These are phyloP conservation scores for Sporothrix globosa DNA, from an alignment of 2,329 filamentous ascomycete genomes.

Conservation along the genomic window DNA sequence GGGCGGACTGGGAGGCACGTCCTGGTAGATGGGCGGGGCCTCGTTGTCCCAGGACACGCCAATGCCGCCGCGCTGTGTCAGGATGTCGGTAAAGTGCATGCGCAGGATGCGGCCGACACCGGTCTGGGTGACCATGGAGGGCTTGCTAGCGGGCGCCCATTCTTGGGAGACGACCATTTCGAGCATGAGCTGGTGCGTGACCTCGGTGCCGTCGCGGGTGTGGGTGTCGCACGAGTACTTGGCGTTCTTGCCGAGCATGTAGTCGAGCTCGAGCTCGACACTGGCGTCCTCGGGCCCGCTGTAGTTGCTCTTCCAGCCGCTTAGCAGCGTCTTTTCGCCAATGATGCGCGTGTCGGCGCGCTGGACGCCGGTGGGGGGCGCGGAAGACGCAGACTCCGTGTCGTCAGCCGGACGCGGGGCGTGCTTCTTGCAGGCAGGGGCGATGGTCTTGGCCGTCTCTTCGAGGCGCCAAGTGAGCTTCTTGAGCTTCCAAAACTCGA, in stretches of 20 bases:
- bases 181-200: slow-evolving; percentile 83
- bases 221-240: slow-evolving; percentile 79
- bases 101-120: slow-evolving; percentile 87
- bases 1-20: slow-evolving; percentile 86
- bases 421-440: slow-evolving; percentile 80
- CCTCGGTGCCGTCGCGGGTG: slow-evolving; percentile 71
- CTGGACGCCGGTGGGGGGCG: slow-evolving; percentile 62
- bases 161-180: slow-evolving; percentile 96
- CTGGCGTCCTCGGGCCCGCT: slow-evolving; percentile 54
- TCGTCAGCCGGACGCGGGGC: slow-evolving; percentile 45
- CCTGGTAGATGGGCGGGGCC: slow-evolving; percentile 88
- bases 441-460: slow-evolving; percentile 78
- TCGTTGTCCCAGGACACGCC: slow-evolving; percentile 98
- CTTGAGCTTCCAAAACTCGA: slow-evolving; percentile 82
- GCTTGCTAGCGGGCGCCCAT: slow-evolving; percentile 72
- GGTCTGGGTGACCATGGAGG: slow-evolving; percentile 74
- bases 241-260: slow-evolving; percentile 60
- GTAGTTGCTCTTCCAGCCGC: slow-evolving; percentile 83
- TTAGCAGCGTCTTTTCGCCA: slow-evolving; percentile 78
- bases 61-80: slow-evolving; percentile 83
- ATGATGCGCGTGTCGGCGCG: slow-evolving; percentile 78
- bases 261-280: slow-evolving; percentile 81
- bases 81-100: slow-evolving; percentile 82
- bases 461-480: slow-evolving; percentile 93
- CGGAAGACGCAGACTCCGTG: neutral